Conservation (phyloP, 148 eudicot genomes). For the Dianthus caryophyllus region DNA sequence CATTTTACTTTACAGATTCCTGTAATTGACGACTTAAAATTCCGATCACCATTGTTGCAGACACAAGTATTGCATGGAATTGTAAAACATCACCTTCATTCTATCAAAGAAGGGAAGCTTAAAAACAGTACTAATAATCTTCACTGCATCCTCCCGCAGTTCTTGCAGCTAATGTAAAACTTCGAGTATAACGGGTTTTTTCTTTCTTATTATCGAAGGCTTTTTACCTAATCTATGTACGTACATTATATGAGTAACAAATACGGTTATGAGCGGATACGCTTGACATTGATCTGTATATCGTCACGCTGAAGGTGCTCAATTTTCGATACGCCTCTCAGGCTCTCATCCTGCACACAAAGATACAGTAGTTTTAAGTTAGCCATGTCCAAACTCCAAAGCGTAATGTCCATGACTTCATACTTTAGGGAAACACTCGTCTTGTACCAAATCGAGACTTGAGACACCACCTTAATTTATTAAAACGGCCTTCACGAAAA, state of each 20-base stretch:
- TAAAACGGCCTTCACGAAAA: too few species aligned
- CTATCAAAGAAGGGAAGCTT: constrained; percentile 6
- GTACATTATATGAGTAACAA: constrained; percentile 4
- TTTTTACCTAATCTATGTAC: background rate
- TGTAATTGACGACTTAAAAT: too few species aligned
- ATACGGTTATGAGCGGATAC: background rate
- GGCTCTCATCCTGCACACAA: background rate
- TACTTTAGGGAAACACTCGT: too few species aligned
- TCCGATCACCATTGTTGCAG: background rate
- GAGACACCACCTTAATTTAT: too few species aligned
- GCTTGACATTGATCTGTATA: background rate
- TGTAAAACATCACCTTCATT: constrained; percentile 5
- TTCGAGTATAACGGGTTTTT: too few species aligned
- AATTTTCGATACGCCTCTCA: background rate
- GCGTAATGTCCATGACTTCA: background rate
- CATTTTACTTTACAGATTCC: background rate
- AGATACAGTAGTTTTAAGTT: background rate
- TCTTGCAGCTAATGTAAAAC: background rate
- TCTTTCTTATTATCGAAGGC: background rate
- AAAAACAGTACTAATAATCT: background rate
- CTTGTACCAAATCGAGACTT: too few species aligned
- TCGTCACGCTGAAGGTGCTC: background rate
- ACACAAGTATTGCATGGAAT: background rate
- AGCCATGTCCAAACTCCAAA: background rate
- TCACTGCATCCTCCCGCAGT: background rate